Conservation (phyloP, 495 filamentous ascomycete species). For the Podospora fimiseda region DNA sequence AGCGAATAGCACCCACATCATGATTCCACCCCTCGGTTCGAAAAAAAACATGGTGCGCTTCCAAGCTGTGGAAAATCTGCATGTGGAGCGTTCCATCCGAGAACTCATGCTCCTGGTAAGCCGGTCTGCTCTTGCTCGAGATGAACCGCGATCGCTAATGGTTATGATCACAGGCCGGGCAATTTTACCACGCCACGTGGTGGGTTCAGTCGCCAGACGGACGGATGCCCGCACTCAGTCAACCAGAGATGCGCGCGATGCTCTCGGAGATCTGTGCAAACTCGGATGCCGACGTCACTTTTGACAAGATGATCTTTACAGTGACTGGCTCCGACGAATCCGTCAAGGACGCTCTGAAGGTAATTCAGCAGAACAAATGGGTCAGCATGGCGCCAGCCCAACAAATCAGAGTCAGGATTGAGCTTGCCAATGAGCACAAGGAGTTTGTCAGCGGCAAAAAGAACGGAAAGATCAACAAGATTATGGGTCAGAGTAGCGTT, state of each 20-base stretch:
- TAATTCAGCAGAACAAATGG: conserved; percentile 86
- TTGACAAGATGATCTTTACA: conserved; percentile 87
- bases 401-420: conserved; percentile 93
- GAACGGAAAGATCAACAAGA: conserved; percentile 99
- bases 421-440: conserved; percentile 98
- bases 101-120: conserved; percentile 90
- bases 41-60: conserved; percentile 74
- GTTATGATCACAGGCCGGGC: conserved; percentile 59
- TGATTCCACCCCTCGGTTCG: conserved; percentile 79
- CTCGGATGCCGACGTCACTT: conserved; percentile 88
- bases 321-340: conserved; percentile 94
- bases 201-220: conserved; percentile 76
- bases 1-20: conserved; percentile 86
- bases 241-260: conserved; percentile 77
- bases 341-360: conserved; percentile 86
- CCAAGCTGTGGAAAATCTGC: conserved; percentile 84
- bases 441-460: conserved; percentile 99
- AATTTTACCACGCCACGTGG: conserved; percentile 98
- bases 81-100: conserved; percentile 86
- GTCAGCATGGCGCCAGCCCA: conserved; percentile 80
- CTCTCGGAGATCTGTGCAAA: conserved; percentile 93
- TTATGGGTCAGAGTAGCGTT: conserved; percentile 97
- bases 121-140: conserved; percentile 1
- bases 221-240: conserved; percentile 58
- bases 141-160: conserved; percentile 17